Percentiles rank a stretch among this genome's conserved stretches.
Conservation (phyloP, 2,329 filamentous ascomycete genomes). For the Sporothrix luriei region DNA sequence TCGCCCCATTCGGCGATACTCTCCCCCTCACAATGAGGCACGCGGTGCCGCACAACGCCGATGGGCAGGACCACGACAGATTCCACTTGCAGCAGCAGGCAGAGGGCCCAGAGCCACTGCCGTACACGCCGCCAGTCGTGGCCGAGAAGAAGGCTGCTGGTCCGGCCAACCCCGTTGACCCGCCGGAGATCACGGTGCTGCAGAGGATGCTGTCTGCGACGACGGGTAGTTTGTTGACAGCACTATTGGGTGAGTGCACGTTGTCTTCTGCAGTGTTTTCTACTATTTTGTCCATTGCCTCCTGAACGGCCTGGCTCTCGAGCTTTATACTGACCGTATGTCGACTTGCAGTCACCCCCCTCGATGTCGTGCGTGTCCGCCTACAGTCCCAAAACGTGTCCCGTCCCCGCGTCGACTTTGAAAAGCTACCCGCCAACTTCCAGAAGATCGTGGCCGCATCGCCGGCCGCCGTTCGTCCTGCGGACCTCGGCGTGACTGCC, state of each 20-base stretch:
- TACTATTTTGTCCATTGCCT: not conserved
- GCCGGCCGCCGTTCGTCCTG: constrained; percentile 68
- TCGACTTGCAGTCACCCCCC: constrained; percentile 71
- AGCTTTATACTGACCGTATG: not conserved
- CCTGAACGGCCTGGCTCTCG: too few species aligned
- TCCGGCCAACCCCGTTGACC: constrained; percentile 42
- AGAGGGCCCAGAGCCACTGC: constrained; percentile 40
- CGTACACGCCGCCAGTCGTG: constrained; percentile 43
- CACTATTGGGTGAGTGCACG: constrained; percentile 69
- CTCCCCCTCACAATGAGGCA: constrained; percentile 28
- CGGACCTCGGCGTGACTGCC: constrained; percentile 85
- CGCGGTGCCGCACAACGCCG: constrained; percentile 35
- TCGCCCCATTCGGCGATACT: not conserved
- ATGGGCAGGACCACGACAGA: constrained; percentile 47
- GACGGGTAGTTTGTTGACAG: constrained; percentile 85
- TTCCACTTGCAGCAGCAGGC: constrained; percentile 42
- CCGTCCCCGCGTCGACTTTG: constrained; percentile 44
- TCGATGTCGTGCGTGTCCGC: constrained; percentile 94
- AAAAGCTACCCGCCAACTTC: constrained; percentile 54
- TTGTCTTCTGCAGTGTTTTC: not conserved
- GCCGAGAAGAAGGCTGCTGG: constrained; percentile 38
- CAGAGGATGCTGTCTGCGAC: constrained; percentile 97
- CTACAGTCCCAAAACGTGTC: constrained; percentile 75
- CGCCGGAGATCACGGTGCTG: constrained; percentile 70
- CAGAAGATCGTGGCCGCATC: constrained; percentile 59